phyloP scores from a whole-genome alignment of 1,284 basidiomycete species.

The Ganoderma leucocontextum region DNA sequence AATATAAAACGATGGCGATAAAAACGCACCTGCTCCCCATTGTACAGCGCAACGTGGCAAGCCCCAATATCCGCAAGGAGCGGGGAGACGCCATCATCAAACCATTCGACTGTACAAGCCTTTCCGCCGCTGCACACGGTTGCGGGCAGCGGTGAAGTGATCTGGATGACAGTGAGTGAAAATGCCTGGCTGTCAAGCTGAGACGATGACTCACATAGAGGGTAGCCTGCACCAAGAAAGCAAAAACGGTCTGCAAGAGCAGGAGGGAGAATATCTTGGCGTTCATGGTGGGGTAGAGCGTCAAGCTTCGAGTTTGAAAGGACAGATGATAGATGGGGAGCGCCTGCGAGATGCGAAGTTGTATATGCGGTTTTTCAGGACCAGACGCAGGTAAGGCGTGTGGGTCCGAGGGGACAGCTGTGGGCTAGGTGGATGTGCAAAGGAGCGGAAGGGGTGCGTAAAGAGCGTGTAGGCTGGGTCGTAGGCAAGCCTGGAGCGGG shows the following conservation, averaged over 20 bases:
- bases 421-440: conserved; percentile 8
- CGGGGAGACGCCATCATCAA: conserved; percentile 66
- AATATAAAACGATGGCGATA: neutral
- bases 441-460: conserved; percentile 22
- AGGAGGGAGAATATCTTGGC: conserved; percentile 23
- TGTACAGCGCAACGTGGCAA: conserved; percentile 60
- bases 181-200: too few relatives aligned
- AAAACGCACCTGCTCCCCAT: conserved; percentile 55
- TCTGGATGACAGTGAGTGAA: conserved; percentile 45
- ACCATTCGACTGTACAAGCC: conserved; percentile 62
- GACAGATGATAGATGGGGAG: neutral
- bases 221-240: conserved; percentile 26
- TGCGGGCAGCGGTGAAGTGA: conserved; percentile 53
- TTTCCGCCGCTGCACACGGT: conserved; percentile 59
- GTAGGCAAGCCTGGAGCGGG: conserved; percentile 13
- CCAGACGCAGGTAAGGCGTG: conserved; percentile 7
- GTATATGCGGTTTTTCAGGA: conserved; percentile 7
- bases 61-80: conserved; percentile 57
- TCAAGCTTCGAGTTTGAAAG: conserved; percentile 4
- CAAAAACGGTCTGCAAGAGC: conserved; percentile 28
- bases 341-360: conserved; percentile 18
- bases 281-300: conserved; percentile 21
- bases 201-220: conserved; percentile 29
- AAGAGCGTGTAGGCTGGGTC: conserved; percentile 18
- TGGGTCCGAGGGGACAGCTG: conserved; percentile 16